These are phyloP conservation scores for Cucumis cinereus DNA, from an alignment of 306 rosid genomes.

Conservation along the genomic window DNA sequence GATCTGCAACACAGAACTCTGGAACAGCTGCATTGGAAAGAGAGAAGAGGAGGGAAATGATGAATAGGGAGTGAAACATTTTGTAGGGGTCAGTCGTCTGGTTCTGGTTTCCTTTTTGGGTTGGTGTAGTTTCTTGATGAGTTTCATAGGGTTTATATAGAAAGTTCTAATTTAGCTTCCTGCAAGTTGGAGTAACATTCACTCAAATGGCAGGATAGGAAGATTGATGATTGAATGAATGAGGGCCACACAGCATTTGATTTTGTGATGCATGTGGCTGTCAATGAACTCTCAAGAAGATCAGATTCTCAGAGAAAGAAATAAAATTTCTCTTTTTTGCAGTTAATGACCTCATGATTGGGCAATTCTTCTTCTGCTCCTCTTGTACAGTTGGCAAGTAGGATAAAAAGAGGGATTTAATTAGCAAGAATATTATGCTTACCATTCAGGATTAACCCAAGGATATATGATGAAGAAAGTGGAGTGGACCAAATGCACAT, in stretches of 20 bases:
- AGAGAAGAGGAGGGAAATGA: conserved; percentile 35
- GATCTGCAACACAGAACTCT: conserved; percentile 74
- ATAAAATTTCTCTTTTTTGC: background rate
- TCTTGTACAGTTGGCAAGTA: background rate
- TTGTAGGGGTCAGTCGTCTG: background rate
- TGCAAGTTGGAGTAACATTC: conserved; percentile 23
- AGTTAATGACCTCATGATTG: background rate
- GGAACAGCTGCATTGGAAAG: conserved; percentile 32
- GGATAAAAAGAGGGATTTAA: background rate
- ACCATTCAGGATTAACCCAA: background rate
- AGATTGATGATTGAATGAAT: conserved; percentile 18
- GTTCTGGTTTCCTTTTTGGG: background rate
- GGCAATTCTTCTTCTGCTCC: background rate
- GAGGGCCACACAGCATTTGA: conserved; percentile 15
- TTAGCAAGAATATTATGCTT: background rate
- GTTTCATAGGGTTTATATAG: conserved; percentile 11
- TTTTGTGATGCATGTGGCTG: background rate
- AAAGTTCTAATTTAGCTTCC: background rate
- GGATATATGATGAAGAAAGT: background rate
- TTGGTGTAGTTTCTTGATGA: conserved; percentile 3
- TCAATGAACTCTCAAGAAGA: background rate
- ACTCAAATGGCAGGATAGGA: conserved; percentile 2
- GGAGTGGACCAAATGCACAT: conserved; percentile 66
- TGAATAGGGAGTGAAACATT: conserved; percentile 39
- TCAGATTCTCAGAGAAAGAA: background rate